Percentiles rank a stretch among this genome's conserved stretches.
Conservation (phyloP, 2,329 filamentous ascomycete genomes). For the Trichophyton mentagrophytes region DNA sequence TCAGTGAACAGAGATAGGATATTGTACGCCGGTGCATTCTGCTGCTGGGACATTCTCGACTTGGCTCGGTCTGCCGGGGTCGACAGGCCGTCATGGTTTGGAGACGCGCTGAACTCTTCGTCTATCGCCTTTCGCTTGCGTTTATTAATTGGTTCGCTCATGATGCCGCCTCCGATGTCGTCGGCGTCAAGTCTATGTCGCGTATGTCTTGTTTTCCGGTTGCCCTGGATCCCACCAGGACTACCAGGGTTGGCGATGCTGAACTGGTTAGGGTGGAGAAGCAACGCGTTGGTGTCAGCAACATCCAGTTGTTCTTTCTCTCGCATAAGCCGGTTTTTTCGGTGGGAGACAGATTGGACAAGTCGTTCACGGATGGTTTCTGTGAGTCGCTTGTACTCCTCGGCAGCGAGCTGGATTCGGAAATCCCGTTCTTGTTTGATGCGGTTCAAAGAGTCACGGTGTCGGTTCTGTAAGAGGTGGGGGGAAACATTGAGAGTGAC, state of each 20-base stretch:
- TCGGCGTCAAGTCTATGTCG: conserved; percentile 44
- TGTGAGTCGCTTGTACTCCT: conserved; percentile 49
- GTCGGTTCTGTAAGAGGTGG: conserved; percentile 38
- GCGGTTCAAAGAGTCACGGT: conserved; percentile 43
- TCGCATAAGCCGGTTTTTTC: conserved; percentile 44
- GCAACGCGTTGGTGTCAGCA: conserved; percentile 51
- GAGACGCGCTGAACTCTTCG: conserved; percentile 47
- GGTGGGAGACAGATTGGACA: conserved; percentile 44
- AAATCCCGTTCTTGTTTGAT: conserved; percentile 46
- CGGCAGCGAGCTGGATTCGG: conserved; percentile 48
- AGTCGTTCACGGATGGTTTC: conserved; percentile 50
- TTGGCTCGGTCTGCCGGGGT: conserved; percentile 42
- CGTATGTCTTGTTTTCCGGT: conserved; percentile 51
- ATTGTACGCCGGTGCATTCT: conserved; percentile 47
- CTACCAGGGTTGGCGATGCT: conserved; percentile 52
- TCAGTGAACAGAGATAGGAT: conserved; percentile 54
- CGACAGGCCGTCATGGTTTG: conserved; percentile 35
- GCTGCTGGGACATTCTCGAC: conserved; percentile 42
- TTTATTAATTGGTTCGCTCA: conserved; percentile 38
- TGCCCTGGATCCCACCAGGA: conserved; percentile 47
- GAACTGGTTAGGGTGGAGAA: conserved; percentile 54
- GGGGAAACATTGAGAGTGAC: not conserved
- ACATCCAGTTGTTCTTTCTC: conserved; percentile 57
- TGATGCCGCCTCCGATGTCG: conserved; percentile 36
- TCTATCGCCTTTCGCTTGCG: conserved; percentile 49